Conservation (phyloP, 768 basidiomycete genomes). For the Mycena leptocephala region DNA sequence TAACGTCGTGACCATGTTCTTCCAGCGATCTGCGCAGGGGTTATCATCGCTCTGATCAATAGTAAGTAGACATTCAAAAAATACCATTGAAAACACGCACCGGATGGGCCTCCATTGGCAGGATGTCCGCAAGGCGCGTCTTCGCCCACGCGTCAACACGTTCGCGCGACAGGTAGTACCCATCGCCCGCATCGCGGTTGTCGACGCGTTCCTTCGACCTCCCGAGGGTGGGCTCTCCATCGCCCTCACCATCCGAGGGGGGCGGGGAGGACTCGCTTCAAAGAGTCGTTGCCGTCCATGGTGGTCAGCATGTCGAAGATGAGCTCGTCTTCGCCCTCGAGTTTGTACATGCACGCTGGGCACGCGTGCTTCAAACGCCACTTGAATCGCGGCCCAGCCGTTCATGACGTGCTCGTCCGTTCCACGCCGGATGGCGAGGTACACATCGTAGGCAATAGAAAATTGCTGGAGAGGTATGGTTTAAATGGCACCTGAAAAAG, state of each 20-base stretch:
- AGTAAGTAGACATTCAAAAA: background rate
- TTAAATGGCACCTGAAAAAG: constrained; percentile 15
- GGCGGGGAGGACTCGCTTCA: constrained; percentile 30
- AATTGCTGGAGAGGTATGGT: constrained; percentile 33
- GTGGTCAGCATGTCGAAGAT: constrained; percentile 36
- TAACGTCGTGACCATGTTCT: background rate
- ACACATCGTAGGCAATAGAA: constrained; percentile 38
- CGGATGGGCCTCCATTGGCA: background rate
- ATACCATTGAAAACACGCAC: background rate
- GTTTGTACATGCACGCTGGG: constrained; percentile 44
- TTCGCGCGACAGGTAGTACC: constrained; percentile 26
- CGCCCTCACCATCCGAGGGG: background rate
- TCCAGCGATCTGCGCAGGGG: constrained; percentile 37
- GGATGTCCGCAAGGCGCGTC: background rate
- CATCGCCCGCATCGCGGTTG: constrained; percentile 7
- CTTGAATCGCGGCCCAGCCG: constrained; percentile 37
- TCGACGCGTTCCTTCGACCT: constrained; percentile 10
- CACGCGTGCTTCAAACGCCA: constrained; percentile 46
- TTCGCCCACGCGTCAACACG: constrained; percentile 29
- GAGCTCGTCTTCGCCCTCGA: constrained; percentile 38
- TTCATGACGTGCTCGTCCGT: constrained; percentile 19
- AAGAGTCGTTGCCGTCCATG: constrained; percentile 46
- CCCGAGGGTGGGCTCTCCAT: background rate
- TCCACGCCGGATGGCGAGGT: constrained; percentile 31
- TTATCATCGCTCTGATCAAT: constrained; percentile 8